Percentiles rank a stretch among this genome's conserved stretches.
phyloP scores from a whole-genome alignment of 176 grass and related monocot species.

The Aegilops speltoides region DNA sequence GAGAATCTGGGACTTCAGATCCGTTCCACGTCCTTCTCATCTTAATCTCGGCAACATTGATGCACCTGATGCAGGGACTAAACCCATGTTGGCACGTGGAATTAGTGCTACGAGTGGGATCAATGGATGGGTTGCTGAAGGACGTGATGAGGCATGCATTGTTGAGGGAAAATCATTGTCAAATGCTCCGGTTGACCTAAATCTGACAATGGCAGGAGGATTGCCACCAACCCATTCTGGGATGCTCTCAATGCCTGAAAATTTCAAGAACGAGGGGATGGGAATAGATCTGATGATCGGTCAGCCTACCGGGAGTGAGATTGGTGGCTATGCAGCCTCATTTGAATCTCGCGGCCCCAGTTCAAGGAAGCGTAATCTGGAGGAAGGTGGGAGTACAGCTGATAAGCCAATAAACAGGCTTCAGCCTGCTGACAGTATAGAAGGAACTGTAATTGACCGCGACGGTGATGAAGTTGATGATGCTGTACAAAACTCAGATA shows the following conservation, averaged over 20 bases:
- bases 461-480: constrained; percentile 94
- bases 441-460: constrained; percentile 93
- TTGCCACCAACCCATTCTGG: constrained; percentile 63
- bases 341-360: constrained; percentile 91
- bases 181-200: constrained; percentile 90
- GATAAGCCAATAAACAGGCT: constrained; percentile 75
- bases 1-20: constrained; percentile 79
- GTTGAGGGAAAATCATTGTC: constrained; percentile 68
- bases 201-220: constrained; percentile 84
- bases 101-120: constrained; percentile 90
- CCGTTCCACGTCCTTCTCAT: constrained; percentile 59
- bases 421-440: constrained; percentile 87
- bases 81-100: constrained; percentile 57
- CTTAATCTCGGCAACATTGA: constrained; percentile 59
- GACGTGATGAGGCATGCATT: constrained; percentile 69
- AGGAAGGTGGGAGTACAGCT: constrained; percentile 94
- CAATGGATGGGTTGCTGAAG: constrained; percentile 76
- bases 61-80: constrained; percentile 58
- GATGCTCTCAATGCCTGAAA: constrained; percentile 51
- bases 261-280: constrained; percentile 60
- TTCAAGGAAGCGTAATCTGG: constrained; percentile 79
- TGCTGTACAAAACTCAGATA: constrained; percentile 70
- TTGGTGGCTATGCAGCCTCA: constrained; percentile 83
- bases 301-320: constrained; percentile 89
- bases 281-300: constrained; percentile 96